Evolutionary conservation across 2,329 filamentous ascomycete genomes (phyloP), one percentile per base, ranked within the genome.

Genomic region (Penicillium sp.): DNA sequence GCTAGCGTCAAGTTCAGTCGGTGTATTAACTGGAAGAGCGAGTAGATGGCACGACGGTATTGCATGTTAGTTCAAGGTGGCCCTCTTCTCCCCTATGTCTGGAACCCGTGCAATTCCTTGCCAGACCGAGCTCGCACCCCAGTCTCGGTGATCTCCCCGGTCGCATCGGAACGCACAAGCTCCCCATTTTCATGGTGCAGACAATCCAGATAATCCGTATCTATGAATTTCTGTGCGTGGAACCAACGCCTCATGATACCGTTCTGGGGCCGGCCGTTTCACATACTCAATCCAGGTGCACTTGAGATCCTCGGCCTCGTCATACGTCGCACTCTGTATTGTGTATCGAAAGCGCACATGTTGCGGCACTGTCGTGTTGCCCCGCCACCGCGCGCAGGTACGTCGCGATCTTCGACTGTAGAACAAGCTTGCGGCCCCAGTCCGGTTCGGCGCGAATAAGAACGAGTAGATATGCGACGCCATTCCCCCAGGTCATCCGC

Each of bases 171-270:
- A 11, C 55, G 50, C 2, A 72, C 53, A 11, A 74, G 53, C 45
- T 73, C 67, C 43, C 58, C 54, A 15, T 74, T 72, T 4, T 65
- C 56, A 5, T 59, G 59, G 48, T 72, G 69, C 31, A 74, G 46
- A 37, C 63, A 68, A 20, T 60, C 59, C 7, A 74, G 56, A 45
- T 75, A 74, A 35, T 69, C 69, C 2, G 71, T 72, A 48, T 74
- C 71, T 45, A 71, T 55, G 2, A 75, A 74, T 69, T 38, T 70
- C 69, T 2, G 60, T 64, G 39, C 63, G 64, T 2, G 70, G 70
- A 2, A 70, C 67, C 14, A 74, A 49, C 1, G 62, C 59, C 37
- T 71, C 64, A 58, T 67, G 69, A 46, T 74, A 75, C 41, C 64
- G 63, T 16, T 55, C 54, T 2, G 72, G 72, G 1, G 72, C 70